Base-by-base conservation (phyloP, 2,329 filamentous ascomycete species). In the Fusarium tuaranense region DNA sequence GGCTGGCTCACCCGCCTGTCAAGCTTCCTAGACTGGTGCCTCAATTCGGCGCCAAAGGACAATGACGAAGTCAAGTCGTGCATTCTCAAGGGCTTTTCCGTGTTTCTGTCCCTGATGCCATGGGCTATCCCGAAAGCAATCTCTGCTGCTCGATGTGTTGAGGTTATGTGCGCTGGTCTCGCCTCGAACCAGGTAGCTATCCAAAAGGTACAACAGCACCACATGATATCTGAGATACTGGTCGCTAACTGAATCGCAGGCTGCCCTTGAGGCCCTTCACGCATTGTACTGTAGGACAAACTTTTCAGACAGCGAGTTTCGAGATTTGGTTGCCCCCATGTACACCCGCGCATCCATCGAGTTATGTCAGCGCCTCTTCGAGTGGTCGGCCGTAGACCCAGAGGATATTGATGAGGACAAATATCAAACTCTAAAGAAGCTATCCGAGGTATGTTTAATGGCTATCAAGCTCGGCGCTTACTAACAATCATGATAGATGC, bases 41-140 rank as follows among this genome's bases (percentile, higher is more conserved):
- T 97, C 62, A 88, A 88, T 41, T 89, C 91, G 38, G 89, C 92
- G 69, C 83, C 92, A 51, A 88, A 91, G 78, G 89, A 88, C 75
- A 92, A 92, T 79, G 88, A 90, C 41, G 90, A 94, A 63, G 88
- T 94, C 70, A 91, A 91, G 73, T 86, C 88, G 44, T 95, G 93
- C 77, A 93, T 92, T 22, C 84, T 95, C 67, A 97, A 95, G 81
- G 91, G 92, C 5, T 87, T 98, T 73, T 91, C 92, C 61, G 91
- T 95, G 13, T 86, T 98, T 69, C 90, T 93, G 72, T 94, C 95
- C 2, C 89, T 93, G 25, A 91, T 98, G 87, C 89, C 92, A 1
- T 99, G 97, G 97, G 91, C 95, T 20, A 94, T 97, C 67, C 93
- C 95, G 16, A 93, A 93, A 81, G 94, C 95, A 46, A 91, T 98